Base-by-base conservation (phyloP, 2,329 filamentous ascomycete genomes). In the Dothideomycetes sp. region DNA sequence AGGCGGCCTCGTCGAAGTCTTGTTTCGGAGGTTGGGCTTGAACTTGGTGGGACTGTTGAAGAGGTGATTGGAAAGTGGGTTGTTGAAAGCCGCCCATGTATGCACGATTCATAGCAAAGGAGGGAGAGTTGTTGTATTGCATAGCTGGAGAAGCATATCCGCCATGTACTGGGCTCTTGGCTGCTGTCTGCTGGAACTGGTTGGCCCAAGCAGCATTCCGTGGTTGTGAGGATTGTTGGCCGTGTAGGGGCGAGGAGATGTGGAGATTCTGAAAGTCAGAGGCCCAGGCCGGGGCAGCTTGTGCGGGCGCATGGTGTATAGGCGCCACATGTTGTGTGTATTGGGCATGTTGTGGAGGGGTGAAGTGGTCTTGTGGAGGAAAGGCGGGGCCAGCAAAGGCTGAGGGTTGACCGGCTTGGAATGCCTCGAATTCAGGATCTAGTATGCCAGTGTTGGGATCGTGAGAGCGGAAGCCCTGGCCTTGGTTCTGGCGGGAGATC, bases 381-480 rank as follows among this genome's bases (percentile, higher is more conserved):
- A 52, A 22, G 56, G 55, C 10, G 54, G 55, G 30, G 58, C 49
- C 58, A 7, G 44, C 42, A 58, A 53, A 37, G 55, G 55, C 10
- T 52, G 54, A 29, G 56, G 49, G 56, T 18, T 57, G 54, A 15
- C 70, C 71, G 31, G 68, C 66, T 57, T 82, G 77, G 48, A 85
- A 85, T 34, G 78, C 75, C 47, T 80, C 72, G 51, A 84, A 84
- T 49, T 84, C 80, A 27, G 69, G 65, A 50, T 84, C 79, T 41
- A 82, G 55, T 4, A 68, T 58, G 36, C 72, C 70, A 45, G 68
- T 65, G 52, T 68, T 69, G 19, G 66, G 63, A 45, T 70, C 68
- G 41, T 65, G 64, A 11, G 77, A 78, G 48, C 80, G 68, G 50
- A 84, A 84, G 29, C 70, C 70, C 75, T 84, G 51, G 4, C 45